A percentile compares a stretch with the other conserved stretches of the same genome.
Conservation (phyloP, 345 rosid genomes). For the Gossypium bickii region DNA sequence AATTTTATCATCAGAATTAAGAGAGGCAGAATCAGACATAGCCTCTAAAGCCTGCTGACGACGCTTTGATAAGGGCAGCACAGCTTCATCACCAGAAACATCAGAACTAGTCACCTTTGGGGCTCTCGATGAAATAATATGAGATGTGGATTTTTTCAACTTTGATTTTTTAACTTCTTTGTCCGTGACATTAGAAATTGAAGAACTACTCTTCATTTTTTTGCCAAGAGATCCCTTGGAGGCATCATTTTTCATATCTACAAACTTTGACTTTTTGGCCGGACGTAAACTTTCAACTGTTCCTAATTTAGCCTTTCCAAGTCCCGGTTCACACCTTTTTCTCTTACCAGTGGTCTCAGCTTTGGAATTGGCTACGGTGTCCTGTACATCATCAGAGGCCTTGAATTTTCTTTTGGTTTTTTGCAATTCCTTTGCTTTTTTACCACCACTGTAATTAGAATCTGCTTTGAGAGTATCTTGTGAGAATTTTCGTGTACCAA, state of each 20-base stretch:
- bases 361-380: constrained; percentile 23
- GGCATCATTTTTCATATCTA: constrained; percentile 31
- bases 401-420: constrained; percentile 31
- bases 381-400: constrained; percentile 29
- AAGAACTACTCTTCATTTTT: constrained; percentile 29
- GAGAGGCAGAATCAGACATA: constrained; percentile 44
- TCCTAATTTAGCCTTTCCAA: constrained; percentile 36
- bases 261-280: constrained; percentile 48
- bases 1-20: constrained; percentile 36
- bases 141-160: constrained; percentile 20
- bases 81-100: constrained; percentile 53
- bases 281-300: constrained; percentile 33
- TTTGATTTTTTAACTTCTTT: constrained; percentile 33
- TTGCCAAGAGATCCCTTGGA: constrained; percentile 25
- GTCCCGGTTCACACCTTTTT: constrained; percentile 36
- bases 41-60: constrained; percentile 55
- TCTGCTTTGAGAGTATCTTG: constrained; percentile 30
- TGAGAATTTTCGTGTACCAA: constrained; percentile 24
- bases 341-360: constrained; percentile 34
- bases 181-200: constrained; percentile 27
- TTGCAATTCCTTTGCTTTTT: constrained; percentile 29
- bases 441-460: constrained; percentile 26
- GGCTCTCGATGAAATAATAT: constrained; percentile 40
- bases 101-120: constrained; percentile 33
- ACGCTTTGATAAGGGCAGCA: constrained; percentile 51